Evolutionary conservation across 1,139 yeast genomes (phyloP), one percentile per base, ranked within the genome.

Genomic region (Tardiomyces depauwii): DNA sequence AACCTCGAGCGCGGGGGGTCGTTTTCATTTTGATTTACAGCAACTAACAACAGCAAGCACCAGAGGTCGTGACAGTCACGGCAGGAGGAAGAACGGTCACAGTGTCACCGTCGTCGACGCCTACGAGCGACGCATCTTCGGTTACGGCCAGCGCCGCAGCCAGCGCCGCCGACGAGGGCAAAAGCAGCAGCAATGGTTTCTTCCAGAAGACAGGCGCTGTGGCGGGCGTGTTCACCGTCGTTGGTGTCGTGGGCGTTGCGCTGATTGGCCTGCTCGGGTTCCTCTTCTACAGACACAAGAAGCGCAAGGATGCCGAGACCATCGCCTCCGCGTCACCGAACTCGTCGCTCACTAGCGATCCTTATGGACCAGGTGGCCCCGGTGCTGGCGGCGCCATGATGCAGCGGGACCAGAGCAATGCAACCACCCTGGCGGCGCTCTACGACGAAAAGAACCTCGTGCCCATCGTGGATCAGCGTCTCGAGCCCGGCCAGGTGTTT

Each of bases 151-250:
- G 14, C 38, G 25, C 44, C 5, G 7, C 4, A 5, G 43, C 38
- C 14, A 44, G 45, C 7, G 43, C 40, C 18, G 42, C 53, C 9
- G 41, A 50, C 10, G 23, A 45, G n/a, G 40, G 47, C 21, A 13
- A 43, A 56, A n/a, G 44, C 54, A 1, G 44, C 55, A 38, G 51
- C 54, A 49, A 52, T 14, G 59, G 67, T 11, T 71, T 79, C 56
- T 80, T 78, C 59, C 73, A 73, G 51, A 64, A 74, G 44, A 73
- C 70, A 47, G 86, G 84, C 1, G 79, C 78, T 53, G 87, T 82
- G 1, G 88, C 86, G 0, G 88, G 88, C 12, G 79, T 81, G 0
- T 82, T 82, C 61, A 74, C 82, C 0, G 87, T 75, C 0, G 87
- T 82, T 5, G 87, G 82, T 1, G 58, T 80, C 2, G 77, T 76